phyloP scores from a whole-genome alignment of 179 eudicot genomes.

The Amaranthus tricolor region DNA sequence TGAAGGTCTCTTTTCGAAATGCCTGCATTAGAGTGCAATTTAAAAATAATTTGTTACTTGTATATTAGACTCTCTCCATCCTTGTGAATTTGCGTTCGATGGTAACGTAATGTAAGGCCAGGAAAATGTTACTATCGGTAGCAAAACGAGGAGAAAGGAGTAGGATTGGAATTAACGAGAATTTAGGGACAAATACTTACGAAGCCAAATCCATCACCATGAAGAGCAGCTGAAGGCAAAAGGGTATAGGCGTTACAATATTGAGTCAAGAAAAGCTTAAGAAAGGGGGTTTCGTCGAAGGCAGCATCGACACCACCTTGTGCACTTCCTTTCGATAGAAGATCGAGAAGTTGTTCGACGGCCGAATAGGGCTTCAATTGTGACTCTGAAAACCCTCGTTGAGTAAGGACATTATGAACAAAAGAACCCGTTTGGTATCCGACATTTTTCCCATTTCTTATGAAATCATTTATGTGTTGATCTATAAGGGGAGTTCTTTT shows the following conservation, averaged over 20 bases:
- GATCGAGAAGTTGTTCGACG: background rate
- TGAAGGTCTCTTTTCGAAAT: background rate
- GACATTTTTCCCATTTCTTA: slow-evolving; percentile 4
- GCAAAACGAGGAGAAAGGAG: too few species aligned
- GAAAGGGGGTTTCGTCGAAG: slow-evolving; percentile 12
- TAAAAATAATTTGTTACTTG: background rate
- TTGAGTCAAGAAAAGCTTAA: slow-evolving; percentile 12
- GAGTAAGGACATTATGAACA: slow-evolving; percentile 1
- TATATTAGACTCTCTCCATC: background rate
- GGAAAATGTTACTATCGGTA: too few species aligned
- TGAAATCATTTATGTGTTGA: slow-evolving; percentile 5
- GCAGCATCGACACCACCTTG: slow-evolving; percentile 10
- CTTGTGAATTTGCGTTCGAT: too few species aligned
- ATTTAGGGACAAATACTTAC: background rate
- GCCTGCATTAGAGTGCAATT: background rate
- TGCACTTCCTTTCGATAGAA: background rate
- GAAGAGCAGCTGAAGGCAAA: slow-evolving; percentile 14
- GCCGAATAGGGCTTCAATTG: background rate
- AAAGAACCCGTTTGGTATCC: slow-evolving; percentile 13
- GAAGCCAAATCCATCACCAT: slow-evolving; percentile 15
- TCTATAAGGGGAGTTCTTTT: background rate
- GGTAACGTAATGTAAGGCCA: too few species aligned
- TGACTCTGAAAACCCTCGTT: slow-evolving; percentile 14
- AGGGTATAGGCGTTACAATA: slow-evolving; percentile 12
- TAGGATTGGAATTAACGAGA: too few species aligned